Base-by-base conservation (phyloP, 495 filamentous ascomycete species). In the Astrothelium macrocarpum region DNA sequence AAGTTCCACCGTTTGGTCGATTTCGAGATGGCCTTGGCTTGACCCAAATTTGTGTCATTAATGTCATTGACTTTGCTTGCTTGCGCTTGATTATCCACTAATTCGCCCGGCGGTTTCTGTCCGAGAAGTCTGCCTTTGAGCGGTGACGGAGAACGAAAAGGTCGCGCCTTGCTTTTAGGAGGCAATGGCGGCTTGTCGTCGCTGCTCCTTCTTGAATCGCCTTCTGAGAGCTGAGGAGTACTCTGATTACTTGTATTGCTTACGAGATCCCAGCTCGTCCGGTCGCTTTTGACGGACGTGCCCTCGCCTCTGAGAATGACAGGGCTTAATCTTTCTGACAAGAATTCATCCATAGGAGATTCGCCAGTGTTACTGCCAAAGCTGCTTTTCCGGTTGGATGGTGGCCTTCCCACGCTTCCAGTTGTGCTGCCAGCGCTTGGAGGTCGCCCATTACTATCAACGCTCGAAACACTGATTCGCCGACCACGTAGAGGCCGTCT, bases 311-410 rank as follows among this genome's bases (percentile, higher is more conserved):
- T 85, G 68, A 97, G 91, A 67, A 95, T 78, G 39, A 96, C 91
- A 16, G 94, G 94, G 49, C 88, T 85, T 70, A 97, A 85, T 25
- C 94, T 82, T 62, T 91, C 86, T 36, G 82, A 76, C 5, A 96
- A 75, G 59, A 88, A 90, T 43, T 87, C 83, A 67, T 90, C 87
- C 43, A 85, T 75, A 11, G 81, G 80, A 31, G 79, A 71, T 14
- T 82, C 84, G 23, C 76, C 79, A 14, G 77, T 78, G 64, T 80
- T 82, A 14, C 75, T 82, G 9, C 73, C 77, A 59, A 75, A 71
- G 66, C 82, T 85, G 45, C 76, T 79, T 56, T 87, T 84, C 61
- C 80, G 78, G 43, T 77, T 83, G 9, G 71, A 68, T 10, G 70
- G 43, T 5, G 65, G 68, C 39, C 67, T 63, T 12, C 76, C 69